Evolutionary conservation across 106 monocot genomes (phyloP), one percentile per base, ranked within the genome.

Genomic region (Hemerocallis citrina): DNA sequence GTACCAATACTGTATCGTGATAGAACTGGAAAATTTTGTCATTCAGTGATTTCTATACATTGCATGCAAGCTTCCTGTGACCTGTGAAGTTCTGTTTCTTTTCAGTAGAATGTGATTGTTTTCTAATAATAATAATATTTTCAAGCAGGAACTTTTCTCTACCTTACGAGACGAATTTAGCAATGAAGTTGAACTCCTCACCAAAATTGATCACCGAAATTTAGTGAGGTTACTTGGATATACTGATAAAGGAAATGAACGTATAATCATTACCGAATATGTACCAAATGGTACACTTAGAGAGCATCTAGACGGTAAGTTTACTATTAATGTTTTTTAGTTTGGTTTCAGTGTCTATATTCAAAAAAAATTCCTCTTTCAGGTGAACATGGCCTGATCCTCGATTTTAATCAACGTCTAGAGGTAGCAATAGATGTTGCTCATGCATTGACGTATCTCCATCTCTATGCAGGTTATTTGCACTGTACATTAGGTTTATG

Each of bases 391-490:
- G 88, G 84, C 15, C 75, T 59, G 55, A 59, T 85, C 52, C 61
- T 93, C 54, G 79, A 88, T 63, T 93, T 93, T 46, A 84, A 68
- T 62, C 93, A 93, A 28, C 78, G 93, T 17, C 27, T 93, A 35
- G 85, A 82, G 66, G 82, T 93, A 54, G 76, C 85, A 2, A 93
- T 93, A 32, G 93, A 93, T 74, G 72, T 93, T 67, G 88, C 93
- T 50, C 88, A 88, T 79, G 88, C 71, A 28, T 60, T 93, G 40
- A 85, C 93, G 21, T 88, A 93, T 79, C 93, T 88, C 35, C 93
- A 93, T 81, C 72, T 85, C 40, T 93, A 85, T 75, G 78, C 93
- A 68, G 92, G 84, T 84, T 57, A 42, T n/a, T n/a, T 40, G n/a
- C n/a, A n/a, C n/a, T n/a, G n/a, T 6, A 6, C 17, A 16, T 6